Percentiles rank a stretch among this genome's conserved stretches.
Conservation (phyloP, 2,329 filamentous ascomycete genomes). For the Hymenotorrendiella dingleyae region DNA sequence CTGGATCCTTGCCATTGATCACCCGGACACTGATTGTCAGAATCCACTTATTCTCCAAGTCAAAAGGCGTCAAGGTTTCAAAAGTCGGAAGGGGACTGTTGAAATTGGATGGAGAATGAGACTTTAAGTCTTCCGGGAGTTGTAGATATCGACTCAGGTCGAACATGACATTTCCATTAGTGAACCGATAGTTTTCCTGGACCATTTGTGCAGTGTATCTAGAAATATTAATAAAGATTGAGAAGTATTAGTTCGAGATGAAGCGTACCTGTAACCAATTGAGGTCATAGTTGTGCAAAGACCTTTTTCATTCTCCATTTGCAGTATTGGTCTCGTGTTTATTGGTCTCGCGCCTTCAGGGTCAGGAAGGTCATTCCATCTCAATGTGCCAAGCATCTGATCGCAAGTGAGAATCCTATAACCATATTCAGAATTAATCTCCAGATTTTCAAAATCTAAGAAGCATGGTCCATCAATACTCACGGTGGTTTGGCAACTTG, state of each 20-base stretch:
- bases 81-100: conserved; percentile 38
- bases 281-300: conserved; percentile 44
- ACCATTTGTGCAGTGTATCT: conserved; percentile 26
- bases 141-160: conserved; percentile 24
- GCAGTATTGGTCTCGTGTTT: conserved; percentile 25
- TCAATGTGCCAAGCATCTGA: conserved; percentile 39
- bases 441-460: background rate
- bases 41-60: conserved; percentile 47
- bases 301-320: conserved; percentile 33
- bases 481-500: conserved; percentile 11
- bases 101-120: conserved; percentile 26
- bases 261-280: conserved; percentile 46
- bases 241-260: too few species aligned
- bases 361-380: conserved; percentile 57
- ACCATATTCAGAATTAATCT: background rate
- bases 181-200: conserved; percentile 21
- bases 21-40: conserved; percentile 49
- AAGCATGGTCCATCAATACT: conserved; percentile 1
- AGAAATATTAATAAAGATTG: background rate
- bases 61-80: conserved; percentile 42
- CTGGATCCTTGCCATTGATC: conserved; percentile 48
- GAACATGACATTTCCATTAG: conserved; percentile 26
- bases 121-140: conserved; percentile 17
- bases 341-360: conserved; percentile 32
- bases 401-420: background rate